Base-by-base conservation (phyloP, 352 stramenopile genomes). In the Phytophthora sp. region DNA sequence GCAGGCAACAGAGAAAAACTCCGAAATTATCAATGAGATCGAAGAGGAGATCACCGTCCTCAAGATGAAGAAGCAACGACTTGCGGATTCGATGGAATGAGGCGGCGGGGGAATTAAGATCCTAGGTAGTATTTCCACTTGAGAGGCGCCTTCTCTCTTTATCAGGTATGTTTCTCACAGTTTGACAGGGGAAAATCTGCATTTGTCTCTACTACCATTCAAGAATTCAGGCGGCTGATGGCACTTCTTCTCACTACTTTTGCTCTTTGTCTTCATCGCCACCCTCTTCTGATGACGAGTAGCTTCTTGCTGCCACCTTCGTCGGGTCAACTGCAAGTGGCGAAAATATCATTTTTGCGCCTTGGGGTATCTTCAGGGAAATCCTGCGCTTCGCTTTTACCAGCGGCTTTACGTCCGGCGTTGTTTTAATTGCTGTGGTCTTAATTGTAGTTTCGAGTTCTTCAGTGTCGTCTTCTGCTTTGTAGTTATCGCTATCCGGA, bases 271-370 rank as follows among this genome's bases (percentile, higher is more conserved):
- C 42, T 33, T 70, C 44, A 7, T 59, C 57, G 23, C 36, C 24
- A 39, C 21, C 27, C 31, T 55, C 59, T 16, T 42, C 65, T 31
- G 50, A 62, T 26, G 53, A 73, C 1, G 44, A 67, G 26, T 49
- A 71, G 13, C 39, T 66, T 53, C 33, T 66, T 24, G n/a, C 53
- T 49, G 44, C 20, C 18, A 50, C 26, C 27, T 69, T 74, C 30
- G 67, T 75, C 16, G 45, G 26, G 15, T 72, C 64, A 33, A 80
- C 56, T 29, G 71, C 73, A 45, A 84, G 56, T 1, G 76, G 77
- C 1, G 76, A 84, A 31, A 81, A 81, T 8, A 82, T 68, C 39
- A 84, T 21, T 42, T 82, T 79, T n/a, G 73, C 53, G 5, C 62
- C 75, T 60, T 80, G 44, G 21, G 46, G 63, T 12, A 51, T 69